Evolutionary conservation across 305 asterid species (phyloP), one percentile per base, ranked within the genome.

Genomic region (Fraxinus paxiana): DNA sequence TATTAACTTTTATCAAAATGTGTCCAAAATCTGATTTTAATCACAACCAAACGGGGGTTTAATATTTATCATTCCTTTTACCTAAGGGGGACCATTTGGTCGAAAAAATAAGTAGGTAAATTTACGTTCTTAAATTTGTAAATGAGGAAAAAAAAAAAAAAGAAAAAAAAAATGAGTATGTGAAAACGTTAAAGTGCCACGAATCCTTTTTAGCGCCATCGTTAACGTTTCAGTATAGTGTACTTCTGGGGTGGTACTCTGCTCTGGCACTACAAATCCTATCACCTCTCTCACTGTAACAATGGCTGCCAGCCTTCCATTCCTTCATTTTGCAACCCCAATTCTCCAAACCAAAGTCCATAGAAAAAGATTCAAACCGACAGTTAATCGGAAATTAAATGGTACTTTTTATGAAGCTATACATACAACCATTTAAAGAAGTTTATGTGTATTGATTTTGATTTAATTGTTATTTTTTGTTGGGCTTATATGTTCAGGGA

Each of bases 301-400:
- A 80, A 94, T 94, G 98, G 92, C 97, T 63, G 91, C 95, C 63
- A 83, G 41, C 78, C 81, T 93, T 15, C 90, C 92, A 4, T 85
- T 87, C 63, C 85, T 83, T 78, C 97, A 87, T 38, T 85, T 90
- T 78, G 87, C 93, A 6, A 78, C 88, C 2, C 93, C 82, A 75
- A 79, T 80, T n/a, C 76, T 87, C 31, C 90, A 75, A 12, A 22
- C 79, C 43, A 81, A 85, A 69, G 79, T 20, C 5, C 61, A 17
- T 37, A 31, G 85, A 61, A 83, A 82, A 77, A 88, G 38, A 80
- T 82, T 80, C 80, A 81, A 74, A 18, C 81, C 85, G 15, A 65
- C 82, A 81, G 61, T 78, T 79, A 65, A 79, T 78, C 77, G 82
- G 70, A 92, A 86, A 79, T 79, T 74, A 77, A 73, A 83, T 35